A percentile compares a stretch with the other conserved stretches of the same genome.
These are phyloP conservation scores for Aureobasidium namibiae DNA, from an alignment of 2,329 filamentous ascomycete genomes.

Conservation along the genomic window DNA sequence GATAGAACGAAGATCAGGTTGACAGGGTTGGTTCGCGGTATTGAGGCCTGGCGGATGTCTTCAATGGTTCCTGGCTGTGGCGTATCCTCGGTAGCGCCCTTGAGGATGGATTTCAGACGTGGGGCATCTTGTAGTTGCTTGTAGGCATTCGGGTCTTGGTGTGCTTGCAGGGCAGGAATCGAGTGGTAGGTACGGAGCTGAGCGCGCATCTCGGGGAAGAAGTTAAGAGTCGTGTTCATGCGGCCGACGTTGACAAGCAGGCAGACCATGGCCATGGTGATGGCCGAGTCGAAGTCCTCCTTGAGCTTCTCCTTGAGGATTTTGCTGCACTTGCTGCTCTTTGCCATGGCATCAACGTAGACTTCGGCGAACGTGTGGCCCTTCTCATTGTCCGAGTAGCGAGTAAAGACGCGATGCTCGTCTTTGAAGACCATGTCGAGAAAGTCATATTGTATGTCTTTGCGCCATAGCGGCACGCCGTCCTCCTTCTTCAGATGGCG, in stretches of 20 bases:
- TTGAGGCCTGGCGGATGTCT: constrained; percentile 60
- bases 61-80: constrained; percentile 75
- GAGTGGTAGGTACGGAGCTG: constrained; percentile 96
- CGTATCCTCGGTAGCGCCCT: constrained; percentile 87
- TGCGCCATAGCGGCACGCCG: constrained; percentile 76
- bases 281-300: constrained; percentile 81
- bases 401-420: constrained; percentile 71
- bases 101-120: constrained; percentile 90
- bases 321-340: constrained; percentile 98
- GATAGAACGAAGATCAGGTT: constrained; percentile 95
- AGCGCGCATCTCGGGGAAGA: constrained; percentile 98
- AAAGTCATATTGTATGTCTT: constrained; percentile 85
- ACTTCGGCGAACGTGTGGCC: constrained; percentile 79
- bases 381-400: constrained; percentile 74
- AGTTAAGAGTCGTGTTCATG: constrained; percentile 98
- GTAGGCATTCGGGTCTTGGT: constrained; percentile 91
- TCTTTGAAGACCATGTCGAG: constrained; percentile 73
- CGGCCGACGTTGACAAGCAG: constrained; percentile 91
- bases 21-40: constrained; percentile 89
- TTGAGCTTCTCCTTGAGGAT: constrained; percentile 94
- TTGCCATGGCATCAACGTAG: constrained; percentile 97
- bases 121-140: constrained; percentile 97
- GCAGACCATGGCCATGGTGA: constrained; percentile 99
- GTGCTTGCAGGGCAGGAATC: constrained; percentile 89
- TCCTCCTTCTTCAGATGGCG: constrained; percentile 82